Evolutionary conservation across 257 asterid species (phyloP).

Genomic region (Asclepias syriaca): DNA sequence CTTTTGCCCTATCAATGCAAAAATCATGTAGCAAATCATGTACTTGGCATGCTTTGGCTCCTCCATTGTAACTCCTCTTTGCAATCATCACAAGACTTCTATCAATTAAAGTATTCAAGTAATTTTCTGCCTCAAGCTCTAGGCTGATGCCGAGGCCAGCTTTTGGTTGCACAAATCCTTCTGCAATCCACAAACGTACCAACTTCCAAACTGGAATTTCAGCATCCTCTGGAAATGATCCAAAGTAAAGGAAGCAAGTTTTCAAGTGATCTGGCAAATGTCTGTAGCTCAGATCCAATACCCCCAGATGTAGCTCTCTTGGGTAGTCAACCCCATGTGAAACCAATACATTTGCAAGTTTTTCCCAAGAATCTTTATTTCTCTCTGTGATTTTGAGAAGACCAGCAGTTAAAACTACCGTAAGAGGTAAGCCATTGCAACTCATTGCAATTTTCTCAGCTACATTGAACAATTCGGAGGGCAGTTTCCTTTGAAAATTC

Average conservation of each 20-base stretch:
- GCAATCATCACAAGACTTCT: slow-evolving; percentile 3
- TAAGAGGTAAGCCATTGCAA: too few relatives aligned
- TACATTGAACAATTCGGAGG: too few relatives aligned
- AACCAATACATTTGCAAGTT: too few relatives aligned
- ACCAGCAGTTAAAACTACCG: too few relatives aligned
- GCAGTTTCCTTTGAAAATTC: too few relatives aligned
- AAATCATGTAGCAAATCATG: slow-evolving; percentile 18
- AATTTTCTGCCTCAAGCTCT: neutral
- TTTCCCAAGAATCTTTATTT: too few relatives aligned
- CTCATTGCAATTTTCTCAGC: too few relatives aligned
- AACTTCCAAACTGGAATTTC: neutral
- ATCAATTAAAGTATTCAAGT: slow-evolving; percentile 1
- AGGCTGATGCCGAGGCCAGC: neutral
- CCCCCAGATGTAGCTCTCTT: neutral
- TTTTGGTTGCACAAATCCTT: slow-evolving; percentile 1
- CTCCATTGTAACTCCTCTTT: neutral
- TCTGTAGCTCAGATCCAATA: slow-evolving; percentile 3
- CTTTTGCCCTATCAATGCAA: slow-evolving; percentile 10
- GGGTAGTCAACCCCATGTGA: neutral
- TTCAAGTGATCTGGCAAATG: slow-evolving; percentile 4
- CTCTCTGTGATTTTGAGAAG: too few relatives aligned
- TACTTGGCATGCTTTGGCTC: neutral
- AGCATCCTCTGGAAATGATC: slow-evolving; percentile 5
- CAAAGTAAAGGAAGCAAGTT: slow-evolving; percentile 7
- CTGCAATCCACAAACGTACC: slow-evolving; percentile 1